Base-by-base conservation (phyloP, 495 filamentous ascomycete species). In the Cairneyella variabilis region DNA sequence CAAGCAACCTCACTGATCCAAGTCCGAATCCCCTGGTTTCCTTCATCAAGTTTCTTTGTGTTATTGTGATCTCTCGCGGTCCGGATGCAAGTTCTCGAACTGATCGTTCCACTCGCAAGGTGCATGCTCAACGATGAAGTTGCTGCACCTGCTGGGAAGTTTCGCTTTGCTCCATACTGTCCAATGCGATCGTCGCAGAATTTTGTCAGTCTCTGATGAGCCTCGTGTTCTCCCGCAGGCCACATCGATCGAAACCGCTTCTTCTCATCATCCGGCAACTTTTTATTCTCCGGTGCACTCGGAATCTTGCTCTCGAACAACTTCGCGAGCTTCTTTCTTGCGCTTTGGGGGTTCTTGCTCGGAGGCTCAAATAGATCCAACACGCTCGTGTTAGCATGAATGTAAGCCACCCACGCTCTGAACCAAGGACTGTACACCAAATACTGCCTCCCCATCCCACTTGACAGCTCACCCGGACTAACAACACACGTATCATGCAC, bases 1-100 rank as follows among this genome's bases (percentile, higher is more conserved):
- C 91, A 95, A 1, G 89, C 91, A 0, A 97, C 76, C 64, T 96
- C 91, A 47, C 83, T 84, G 54, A 95, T 92, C 90, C 90, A 97
- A 2, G 76, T 70, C 44, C 75, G 69, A 30, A 89, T 86, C 0
- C 90, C 89, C 16, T 74, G 59, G 27, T 82, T 74, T 0, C 88
- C 86, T 2, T 80, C 79, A 55, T 91, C 83, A 0, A 96, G 74
- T 17, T 76, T 83, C 49, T 83, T 82, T 7, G 79, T 83, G 9
- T 63, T 82, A 62, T 96, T 96, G 23, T 71, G 69, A 48, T 82
- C 76, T 44, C 82, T 75, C 2, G 91, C 90, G 21, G 69, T 71
- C 2, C 73, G 64, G 6, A 96, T 76, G 1, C 86, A 84, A 0
- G 88, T 92, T 59, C 91, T 75, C 1, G 89, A 82, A 38, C 86